Evolutionary conservation across 78 protist species (phyloP).

Genomic region (Bodo saltans): DNA sequence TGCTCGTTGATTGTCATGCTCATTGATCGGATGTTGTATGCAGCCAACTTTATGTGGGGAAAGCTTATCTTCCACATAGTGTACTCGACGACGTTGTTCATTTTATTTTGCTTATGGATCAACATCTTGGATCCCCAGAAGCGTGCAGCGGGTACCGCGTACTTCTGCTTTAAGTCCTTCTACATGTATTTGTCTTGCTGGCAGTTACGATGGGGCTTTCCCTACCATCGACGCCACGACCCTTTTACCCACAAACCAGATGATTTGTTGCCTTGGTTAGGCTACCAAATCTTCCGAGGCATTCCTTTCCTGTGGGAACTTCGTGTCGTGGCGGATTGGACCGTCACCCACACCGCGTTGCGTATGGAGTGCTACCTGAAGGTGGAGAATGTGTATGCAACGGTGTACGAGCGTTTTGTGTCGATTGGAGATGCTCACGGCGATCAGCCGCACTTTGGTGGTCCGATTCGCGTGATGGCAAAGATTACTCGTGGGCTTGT

Average conservation of each 20-base stretch:
- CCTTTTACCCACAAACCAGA: not conserved
- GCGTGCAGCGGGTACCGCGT: not conserved
- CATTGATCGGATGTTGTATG: constrained; percentile 21
- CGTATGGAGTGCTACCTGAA: constrained; percentile 18
- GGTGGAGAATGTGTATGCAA: constrained; percentile 20
- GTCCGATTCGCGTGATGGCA: no score
- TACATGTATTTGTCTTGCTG: not conserved
- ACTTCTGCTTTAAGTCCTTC: not conserved
- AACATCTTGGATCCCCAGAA: not conserved
- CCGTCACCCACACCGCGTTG: constrained; percentile 16
- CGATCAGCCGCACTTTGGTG: no score
- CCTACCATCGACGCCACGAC: not conserved
- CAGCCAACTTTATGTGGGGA: no score
- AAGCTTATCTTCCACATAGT: constrained; percentile 3
- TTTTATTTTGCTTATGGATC: no score
- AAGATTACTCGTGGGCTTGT: not conserved
- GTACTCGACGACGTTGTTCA: no score
- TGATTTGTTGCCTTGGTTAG: not conserved
- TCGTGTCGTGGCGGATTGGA: constrained; percentile 33
- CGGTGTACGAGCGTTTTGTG: not conserved
- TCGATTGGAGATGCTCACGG: no score
- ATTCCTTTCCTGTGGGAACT: constrained; percentile 36
- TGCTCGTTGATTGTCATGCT: not conserved
- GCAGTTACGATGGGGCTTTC: constrained; percentile 34
- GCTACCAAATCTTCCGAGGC: constrained; percentile 10